A percentile compares a stretch with the other conserved stretches of the same genome.
Evolutionary conservation across 805 yeast species (phyloP).

Genomic region (Lipomyces japonicus): DNA sequence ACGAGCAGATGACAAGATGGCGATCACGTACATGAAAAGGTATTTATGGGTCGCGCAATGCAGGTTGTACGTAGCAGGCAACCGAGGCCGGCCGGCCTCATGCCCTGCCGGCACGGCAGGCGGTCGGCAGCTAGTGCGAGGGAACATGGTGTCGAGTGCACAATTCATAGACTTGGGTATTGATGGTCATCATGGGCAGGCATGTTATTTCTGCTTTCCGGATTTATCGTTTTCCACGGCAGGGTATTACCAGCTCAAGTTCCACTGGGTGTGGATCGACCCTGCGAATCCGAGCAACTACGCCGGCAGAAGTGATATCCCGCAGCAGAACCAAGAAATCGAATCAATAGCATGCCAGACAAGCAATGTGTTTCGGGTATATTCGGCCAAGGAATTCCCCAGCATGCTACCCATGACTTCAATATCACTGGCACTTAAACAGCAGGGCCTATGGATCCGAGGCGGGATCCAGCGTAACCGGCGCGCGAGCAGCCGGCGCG

Average conservation of each 20-base stretch:
- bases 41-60: conserved; percentile 26
- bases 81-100: background rate
- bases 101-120: conserved; percentile 1
- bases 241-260: conserved; percentile 35
- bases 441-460: conserved; percentile 25
- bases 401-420: conserved; percentile 32
- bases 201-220: conserved; percentile 35
- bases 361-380: conserved; percentile 34
- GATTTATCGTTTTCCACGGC: conserved; percentile 38
- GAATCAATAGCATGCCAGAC: conserved; percentile 28
- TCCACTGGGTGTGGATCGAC: conserved; percentile 34
- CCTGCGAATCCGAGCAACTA: conserved; percentile 18
- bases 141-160: conserved; percentile 25
- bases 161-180: conserved; percentile 19
- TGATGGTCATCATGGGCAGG: conserved; percentile 17
- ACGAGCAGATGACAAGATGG: conserved; percentile 9
- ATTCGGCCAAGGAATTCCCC: conserved; percentile 39
- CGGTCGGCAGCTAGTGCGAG: conserved; percentile 24
- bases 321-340: conserved; percentile 21
- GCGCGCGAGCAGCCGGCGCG: too few relatives aligned
- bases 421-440: conserved; percentile 21
- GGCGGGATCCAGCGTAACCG: conserved; percentile 26
- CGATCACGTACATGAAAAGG: conserved; percentile 19
- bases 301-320: too few relatives aligned
- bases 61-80: conserved; percentile 15